Evolutionary conservation across 305 asterid genomes (phyloP).

Genomic region (Ilex paraguariensis): DNA sequence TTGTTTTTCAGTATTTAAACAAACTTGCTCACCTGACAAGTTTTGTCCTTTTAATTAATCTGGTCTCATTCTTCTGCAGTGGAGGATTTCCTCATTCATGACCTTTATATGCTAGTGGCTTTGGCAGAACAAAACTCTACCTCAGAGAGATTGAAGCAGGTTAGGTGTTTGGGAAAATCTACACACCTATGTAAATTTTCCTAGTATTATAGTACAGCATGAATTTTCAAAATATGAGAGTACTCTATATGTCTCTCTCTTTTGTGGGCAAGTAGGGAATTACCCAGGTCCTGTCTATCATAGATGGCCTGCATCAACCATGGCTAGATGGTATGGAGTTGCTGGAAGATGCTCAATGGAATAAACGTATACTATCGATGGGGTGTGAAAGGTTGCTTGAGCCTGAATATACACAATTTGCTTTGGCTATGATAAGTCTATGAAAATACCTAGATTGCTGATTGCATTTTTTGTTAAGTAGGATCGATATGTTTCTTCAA

Average conservation of each 20-base stretch:
- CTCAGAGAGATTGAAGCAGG: slow-evolving; percentile 60
- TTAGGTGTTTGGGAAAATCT: slow-evolving; percentile 13
- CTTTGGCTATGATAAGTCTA: background rate
- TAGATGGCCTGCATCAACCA: slow-evolving; percentile 43
- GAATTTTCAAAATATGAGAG: too few relatives aligned
- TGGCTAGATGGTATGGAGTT: slow-evolving; percentile 69
- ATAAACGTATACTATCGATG: slow-evolving; percentile 46
- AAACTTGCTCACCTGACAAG: too few relatives aligned
- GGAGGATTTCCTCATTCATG: slow-evolving; percentile 71
- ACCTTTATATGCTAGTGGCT: slow-evolving; percentile 45
- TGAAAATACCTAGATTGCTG: background rate
- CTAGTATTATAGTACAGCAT: too few relatives aligned
- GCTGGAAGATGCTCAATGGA: slow-evolving; percentile 45
- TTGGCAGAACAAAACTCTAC: slow-evolving; percentile 36
- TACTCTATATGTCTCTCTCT: background rate
- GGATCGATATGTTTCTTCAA: slow-evolving; percentile 68
- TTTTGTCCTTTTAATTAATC: background rate
- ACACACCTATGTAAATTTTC: too few relatives aligned
- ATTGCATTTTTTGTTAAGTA: slow-evolving; percentile 18
- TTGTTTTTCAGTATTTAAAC: too few relatives aligned
- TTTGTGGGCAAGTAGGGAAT: slow-evolving; percentile 45
- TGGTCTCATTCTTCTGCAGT: slow-evolving; percentile 28
- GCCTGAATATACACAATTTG: background rate
- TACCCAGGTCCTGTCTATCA: slow-evolving; percentile 45
- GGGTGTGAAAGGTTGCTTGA: slow-evolving; percentile 58